Evolutionary conservation across 495 filamentous ascomycete genomes (phyloP).

Genomic region (Elasticomyces elasticus): DNA sequence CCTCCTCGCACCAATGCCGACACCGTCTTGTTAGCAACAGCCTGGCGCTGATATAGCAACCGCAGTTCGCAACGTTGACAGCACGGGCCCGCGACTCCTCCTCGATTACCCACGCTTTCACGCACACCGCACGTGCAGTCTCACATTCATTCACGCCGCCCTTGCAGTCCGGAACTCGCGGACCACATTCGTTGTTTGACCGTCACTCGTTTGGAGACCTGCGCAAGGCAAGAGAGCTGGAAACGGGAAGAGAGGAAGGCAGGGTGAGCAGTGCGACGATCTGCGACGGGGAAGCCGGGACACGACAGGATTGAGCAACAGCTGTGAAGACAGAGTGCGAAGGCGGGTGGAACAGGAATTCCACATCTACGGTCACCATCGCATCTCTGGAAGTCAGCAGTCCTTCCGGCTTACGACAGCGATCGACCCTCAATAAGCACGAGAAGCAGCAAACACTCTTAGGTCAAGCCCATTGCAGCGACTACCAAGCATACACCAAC

Average conservation of each 20-base stretch:
- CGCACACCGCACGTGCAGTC: neutral
- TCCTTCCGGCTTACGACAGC: neutral
- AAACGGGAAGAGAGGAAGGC: neutral
- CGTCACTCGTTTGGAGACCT: neutral
- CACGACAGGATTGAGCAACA: neutral
- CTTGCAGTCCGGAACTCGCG: neutral
- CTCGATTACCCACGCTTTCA: neutral
- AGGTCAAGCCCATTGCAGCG: neutral
- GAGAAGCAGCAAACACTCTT: neutral
- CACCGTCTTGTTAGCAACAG: neutral
- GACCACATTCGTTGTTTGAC: neutral
- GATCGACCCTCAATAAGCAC: neutral
- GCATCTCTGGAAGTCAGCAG: neutral
- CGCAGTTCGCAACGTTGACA: neutral
- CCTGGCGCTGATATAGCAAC: neutral
- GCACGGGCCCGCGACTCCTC: neutral
- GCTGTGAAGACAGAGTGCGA: neutral
- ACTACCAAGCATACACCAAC: neutral
- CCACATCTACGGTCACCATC: neutral
- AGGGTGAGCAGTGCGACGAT: neutral
- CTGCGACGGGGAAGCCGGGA: neutral
- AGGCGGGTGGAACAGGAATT: neutral
- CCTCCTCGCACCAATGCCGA: neutral
- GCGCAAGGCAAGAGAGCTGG: neutral
- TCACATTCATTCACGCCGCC: neutral